Percentiles rank a stretch among this genome's conserved stretches.
These are phyloP conservation scores for Lachnellula suecica DNA, from an alignment of 2,329 filamentous ascomycete species.

Conservation along the genomic window DNA sequence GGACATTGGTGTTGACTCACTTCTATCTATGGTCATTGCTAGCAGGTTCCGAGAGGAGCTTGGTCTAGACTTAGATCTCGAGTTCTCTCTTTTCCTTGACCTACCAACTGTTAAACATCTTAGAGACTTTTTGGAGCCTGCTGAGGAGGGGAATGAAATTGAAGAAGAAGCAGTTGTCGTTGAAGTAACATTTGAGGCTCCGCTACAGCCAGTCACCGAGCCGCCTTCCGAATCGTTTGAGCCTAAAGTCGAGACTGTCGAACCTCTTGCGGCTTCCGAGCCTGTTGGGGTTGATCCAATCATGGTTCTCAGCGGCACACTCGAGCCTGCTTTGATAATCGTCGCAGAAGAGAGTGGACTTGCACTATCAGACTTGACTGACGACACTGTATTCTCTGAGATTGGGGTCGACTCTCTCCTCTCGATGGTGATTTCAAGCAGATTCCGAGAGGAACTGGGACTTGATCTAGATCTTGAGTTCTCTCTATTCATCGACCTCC, in stretches of 20 bases:
- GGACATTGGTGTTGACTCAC: conserved; percentile 56
- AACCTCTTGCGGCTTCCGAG: not conserved
- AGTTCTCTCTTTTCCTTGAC: not conserved
- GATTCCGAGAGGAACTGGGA: conserved; percentile 34
- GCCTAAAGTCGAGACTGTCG: not conserved
- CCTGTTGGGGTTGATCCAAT: not conserved
- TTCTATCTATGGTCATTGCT: conserved; percentile 51
- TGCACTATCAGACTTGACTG: conserved; percentile 20
- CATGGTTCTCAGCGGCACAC: not conserved
- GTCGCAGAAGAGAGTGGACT: conserved; percentile 34
- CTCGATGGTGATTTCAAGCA: conserved; percentile 29
- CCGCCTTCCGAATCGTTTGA: not conserved
- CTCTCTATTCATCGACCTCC: conserved; percentile 28
- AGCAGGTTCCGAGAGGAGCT: not conserved
- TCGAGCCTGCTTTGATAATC: conserved; percentile 16
- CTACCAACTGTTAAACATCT: not conserved
- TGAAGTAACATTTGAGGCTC: not conserved
- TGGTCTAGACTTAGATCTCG: not conserved
- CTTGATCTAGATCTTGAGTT: conserved; percentile 22
- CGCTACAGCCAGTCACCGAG: not conserved
- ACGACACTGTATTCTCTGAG: conserved; percentile 30
- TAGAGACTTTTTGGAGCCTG: not conserved
- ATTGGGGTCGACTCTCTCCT: conserved; percentile 38
- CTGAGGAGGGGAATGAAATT: not conserved
- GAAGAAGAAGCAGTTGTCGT: not conserved